These are phyloP conservation scores for Ambrosia trifida DNA, from an alignment of 129 eudicot species.

Conservation along the genomic window DNA sequence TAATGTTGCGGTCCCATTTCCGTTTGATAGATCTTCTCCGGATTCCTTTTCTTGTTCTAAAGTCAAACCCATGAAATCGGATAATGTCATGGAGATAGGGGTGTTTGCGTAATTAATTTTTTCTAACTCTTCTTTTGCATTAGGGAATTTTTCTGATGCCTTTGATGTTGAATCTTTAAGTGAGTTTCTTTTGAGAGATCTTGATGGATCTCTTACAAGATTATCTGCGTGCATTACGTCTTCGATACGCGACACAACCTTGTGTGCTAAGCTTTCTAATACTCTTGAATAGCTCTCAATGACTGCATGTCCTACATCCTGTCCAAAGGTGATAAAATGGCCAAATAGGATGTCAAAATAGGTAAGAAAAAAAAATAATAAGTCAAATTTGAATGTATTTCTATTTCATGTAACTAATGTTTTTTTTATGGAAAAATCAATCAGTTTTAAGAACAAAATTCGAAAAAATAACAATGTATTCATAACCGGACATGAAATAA, in stretches of 20 bases:
- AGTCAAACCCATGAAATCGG: constrained; percentile 84
- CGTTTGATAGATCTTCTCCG: constrained; percentile 38
- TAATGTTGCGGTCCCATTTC: constrained; percentile 25
- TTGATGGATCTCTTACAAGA: constrained; percentile 48
- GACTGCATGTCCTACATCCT: constrained; percentile 93
- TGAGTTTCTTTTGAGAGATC: constrained; percentile 41
- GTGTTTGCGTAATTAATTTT: constrained; percentile 40
- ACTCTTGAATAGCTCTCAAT: constrained; percentile 96
- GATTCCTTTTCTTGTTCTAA: constrained; percentile 49
- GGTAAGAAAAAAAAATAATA: too few relatives aligned
- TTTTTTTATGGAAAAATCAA: not conserved
- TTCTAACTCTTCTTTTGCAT: constrained; percentile 66
- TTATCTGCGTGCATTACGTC: constrained; percentile 75
- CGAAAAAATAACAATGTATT: too few relatives aligned
- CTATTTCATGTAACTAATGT: not conserved
- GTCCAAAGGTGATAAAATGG: not conserved
- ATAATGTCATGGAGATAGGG: constrained; percentile 84
- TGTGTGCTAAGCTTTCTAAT: constrained; percentile 82
- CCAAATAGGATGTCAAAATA: too few relatives aligned
- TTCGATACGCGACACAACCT: constrained; percentile 83
- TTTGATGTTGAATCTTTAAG: constrained; percentile 36
- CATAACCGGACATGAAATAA: too few relatives aligned
- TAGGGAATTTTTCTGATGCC: constrained; percentile 37
- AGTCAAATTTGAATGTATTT: not conserved
- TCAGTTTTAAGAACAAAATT: too few relatives aligned